A percentile compares a stretch with the other conserved stretches of the same genome.
Conservation (phyloP, 2,329 filamentous ascomycete species). For the Rhinocladiella mackenziei region DNA sequence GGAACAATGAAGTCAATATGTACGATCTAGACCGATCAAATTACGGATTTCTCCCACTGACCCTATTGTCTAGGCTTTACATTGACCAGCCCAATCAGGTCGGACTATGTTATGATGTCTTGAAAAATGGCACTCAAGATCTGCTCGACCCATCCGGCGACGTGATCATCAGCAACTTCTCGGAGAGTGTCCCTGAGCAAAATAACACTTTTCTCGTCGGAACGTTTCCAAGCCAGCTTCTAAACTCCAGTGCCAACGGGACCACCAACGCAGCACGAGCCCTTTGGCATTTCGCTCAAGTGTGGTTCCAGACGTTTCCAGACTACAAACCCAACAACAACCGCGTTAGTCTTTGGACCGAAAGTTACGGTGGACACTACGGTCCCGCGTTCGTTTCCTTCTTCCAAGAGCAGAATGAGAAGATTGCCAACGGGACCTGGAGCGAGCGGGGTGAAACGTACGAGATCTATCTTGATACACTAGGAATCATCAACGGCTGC, state of each 20-base stretch:
- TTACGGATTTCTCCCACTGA: no score
- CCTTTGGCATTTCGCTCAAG: constrained; percentile 54
- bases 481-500: constrained; percentile 49
- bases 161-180: constrained; percentile 28
- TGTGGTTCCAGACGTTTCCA: constrained; percentile 56
- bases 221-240: constrained; percentile 48
- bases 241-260: constrained; percentile 32
- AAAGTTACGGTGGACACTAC: constrained; percentile 33
- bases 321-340: constrained; percentile 53
- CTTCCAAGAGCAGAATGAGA: constrained; percentile 32
- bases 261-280: constrained; percentile 47
- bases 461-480: constrained; percentile 39
- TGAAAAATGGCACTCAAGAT: constrained; percentile 40
- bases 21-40: no score
- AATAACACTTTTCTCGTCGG: constrained; percentile 53
- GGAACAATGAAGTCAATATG: constrained; percentile 62
- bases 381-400: constrained; percentile 30
- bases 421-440: constrained; percentile 27
- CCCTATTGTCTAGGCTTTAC: no score
- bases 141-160: no score
- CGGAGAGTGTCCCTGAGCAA: constrained; percentile 37
- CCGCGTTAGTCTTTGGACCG: constrained; percentile 26
- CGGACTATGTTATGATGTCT: constrained; percentile 53
- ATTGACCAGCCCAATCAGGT: constrained; percentile 62
- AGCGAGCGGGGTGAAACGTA: constrained; percentile 22